Evolutionary conservation across 2,329 filamentous ascomycete species (phyloP).

Genomic region (Stemphylium lycopersici): DNA sequence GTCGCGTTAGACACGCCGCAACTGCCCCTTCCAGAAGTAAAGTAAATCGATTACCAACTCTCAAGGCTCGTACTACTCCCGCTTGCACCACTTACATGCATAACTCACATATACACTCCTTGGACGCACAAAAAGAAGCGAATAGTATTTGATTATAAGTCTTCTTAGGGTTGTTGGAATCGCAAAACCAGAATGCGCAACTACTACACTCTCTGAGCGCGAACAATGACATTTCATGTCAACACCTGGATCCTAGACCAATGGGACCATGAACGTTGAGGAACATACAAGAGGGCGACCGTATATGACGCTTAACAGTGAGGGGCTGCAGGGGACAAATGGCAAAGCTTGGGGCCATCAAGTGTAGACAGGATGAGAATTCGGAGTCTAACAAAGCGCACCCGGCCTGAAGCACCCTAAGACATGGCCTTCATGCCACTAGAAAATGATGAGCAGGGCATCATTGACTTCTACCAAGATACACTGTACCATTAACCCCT

Average conservation of each 20-base stretch:
- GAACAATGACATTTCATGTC: constrained; percentile 8
- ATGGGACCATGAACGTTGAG: constrained; percentile 27
- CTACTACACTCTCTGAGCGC: constrained; percentile 3
- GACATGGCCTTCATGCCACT: constrained; percentile 38
- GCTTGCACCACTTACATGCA: neutral
- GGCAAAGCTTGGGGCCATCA: constrained; percentile 12
- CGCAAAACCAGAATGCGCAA: constrained; percentile 7
- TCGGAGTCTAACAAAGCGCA: constrained; percentile 47
- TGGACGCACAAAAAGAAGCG: neutral
- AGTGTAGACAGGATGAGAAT: constrained; percentile 46
- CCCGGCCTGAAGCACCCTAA: constrained; percentile 40
- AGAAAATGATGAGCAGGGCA: constrained; percentile 38
- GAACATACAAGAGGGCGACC: constrained; percentile 21
- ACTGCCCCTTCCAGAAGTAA: no score
- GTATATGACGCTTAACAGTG: constrained; percentile 16
- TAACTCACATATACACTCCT: neutral
- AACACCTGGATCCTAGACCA: constrained; percentile 23
- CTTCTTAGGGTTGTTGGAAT: constrained; percentile 28
- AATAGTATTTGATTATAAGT: constrained; percentile 23
- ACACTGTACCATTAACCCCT: constrained; percentile 40
- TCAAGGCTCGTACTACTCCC: no score
- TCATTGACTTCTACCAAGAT: constrained; percentile 42
- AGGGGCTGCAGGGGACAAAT: constrained; percentile 4
- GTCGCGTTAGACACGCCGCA: no score
- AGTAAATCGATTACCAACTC: no score